Evolutionary conservation across 805 yeast genomes (phyloP).

Genomic region (Wickerhamomyces alni): DNA sequence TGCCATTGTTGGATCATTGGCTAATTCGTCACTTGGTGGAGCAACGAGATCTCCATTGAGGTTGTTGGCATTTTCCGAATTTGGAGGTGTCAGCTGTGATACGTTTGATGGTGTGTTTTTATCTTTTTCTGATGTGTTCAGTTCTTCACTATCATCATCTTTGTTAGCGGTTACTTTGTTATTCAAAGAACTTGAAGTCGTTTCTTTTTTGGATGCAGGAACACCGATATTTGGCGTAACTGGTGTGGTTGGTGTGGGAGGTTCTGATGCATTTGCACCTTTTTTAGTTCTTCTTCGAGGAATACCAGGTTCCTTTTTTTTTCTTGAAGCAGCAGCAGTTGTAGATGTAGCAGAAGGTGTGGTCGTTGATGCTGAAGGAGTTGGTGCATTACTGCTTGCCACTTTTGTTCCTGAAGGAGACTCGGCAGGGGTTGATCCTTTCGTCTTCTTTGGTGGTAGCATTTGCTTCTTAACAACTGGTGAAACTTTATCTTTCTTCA

Average conservation of each 20-base stretch:
- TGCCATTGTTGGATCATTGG: slow-evolving; percentile 2
- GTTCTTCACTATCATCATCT: neutral
- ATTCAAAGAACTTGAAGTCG: neutral
- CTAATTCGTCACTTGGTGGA: neutral
- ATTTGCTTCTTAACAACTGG: slow-evolving; percentile 8
- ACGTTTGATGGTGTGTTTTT: slow-evolving; percentile 15
- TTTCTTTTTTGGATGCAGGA: neutral
- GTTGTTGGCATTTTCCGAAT: slow-evolving; percentile 1
- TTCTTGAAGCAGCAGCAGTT: slow-evolving; percentile 8
- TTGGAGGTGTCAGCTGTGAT: neutral
- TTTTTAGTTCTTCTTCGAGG: slow-evolving; percentile 14
- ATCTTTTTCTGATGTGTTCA: neutral
- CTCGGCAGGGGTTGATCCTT: slow-evolving; percentile 18
- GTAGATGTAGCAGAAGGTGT: slow-evolving; percentile 3
- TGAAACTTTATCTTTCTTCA: slow-evolving; percentile 3
- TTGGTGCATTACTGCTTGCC: slow-evolving; percentile 10
- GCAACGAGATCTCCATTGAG: slow-evolving; percentile 1
- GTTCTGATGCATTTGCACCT: slow-evolving; percentile 26
- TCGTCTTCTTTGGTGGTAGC: slow-evolving; percentile 22
- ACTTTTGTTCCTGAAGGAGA: slow-evolving; percentile 20
- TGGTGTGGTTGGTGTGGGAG: slow-evolving; percentile 38
- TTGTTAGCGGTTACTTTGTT: neutral
- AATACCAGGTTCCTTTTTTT: slow-evolving; percentile 19
- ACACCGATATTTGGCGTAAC: slow-evolving; percentile 23
- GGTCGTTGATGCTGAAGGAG: slow-evolving; percentile 4